A percentile compares a stretch with the other conserved stretches of the same genome.
Evolutionary conservation across 2,329 filamentous ascomycete genomes (phyloP).

Genomic region (Aspergillus sp.): DNA sequence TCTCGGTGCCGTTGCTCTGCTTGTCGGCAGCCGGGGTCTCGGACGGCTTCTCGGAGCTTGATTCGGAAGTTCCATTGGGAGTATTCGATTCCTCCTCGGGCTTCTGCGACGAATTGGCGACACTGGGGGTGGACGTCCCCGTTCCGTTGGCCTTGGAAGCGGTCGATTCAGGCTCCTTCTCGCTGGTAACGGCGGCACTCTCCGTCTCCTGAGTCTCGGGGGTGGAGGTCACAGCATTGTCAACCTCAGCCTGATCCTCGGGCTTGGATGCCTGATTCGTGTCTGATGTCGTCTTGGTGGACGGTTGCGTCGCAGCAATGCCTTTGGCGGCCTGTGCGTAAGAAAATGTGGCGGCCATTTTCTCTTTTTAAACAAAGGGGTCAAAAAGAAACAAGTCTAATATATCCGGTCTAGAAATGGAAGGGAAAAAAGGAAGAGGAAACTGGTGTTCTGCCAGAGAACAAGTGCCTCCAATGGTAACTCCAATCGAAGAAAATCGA

Average conservation of each 20-base stretch:
- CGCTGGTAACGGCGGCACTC: constrained; percentile 28
- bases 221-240: constrained; percentile 41
- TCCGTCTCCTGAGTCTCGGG: constrained; percentile 47
- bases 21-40: constrained; percentile 64
- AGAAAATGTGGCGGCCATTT: constrained; percentile 66
- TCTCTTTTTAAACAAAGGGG: constrained; percentile 6
- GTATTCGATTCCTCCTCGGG: constrained; percentile 61
- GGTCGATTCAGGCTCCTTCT: constrained; percentile 36
- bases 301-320: constrained; percentile 51
- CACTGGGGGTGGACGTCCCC: constrained; percentile 53
- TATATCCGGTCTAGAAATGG: constrained; percentile 19
- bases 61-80: constrained; percentile 63
- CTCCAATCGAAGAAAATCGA: constrained; percentile 19
- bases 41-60: constrained; percentile 65
- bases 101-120: constrained; percentile 56
- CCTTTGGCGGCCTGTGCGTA: constrained; percentile 96
- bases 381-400: constrained; percentile 11
- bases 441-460: constrained; percentile 25
- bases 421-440: constrained; percentile 6
- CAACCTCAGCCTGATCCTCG: constrained; percentile 32
- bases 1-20: constrained; percentile 37
- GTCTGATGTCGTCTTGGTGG: constrained; percentile 41
- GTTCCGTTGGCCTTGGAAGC: constrained; percentile 37
- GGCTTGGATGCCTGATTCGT: constrained; percentile 28
- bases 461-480: constrained; percentile 22